A percentile compares a stretch with the other conserved stretches of the same genome.
Conservation (phyloP, 2,329 filamentous ascomycete genomes). For the Diaporthe aspalathi region DNA sequence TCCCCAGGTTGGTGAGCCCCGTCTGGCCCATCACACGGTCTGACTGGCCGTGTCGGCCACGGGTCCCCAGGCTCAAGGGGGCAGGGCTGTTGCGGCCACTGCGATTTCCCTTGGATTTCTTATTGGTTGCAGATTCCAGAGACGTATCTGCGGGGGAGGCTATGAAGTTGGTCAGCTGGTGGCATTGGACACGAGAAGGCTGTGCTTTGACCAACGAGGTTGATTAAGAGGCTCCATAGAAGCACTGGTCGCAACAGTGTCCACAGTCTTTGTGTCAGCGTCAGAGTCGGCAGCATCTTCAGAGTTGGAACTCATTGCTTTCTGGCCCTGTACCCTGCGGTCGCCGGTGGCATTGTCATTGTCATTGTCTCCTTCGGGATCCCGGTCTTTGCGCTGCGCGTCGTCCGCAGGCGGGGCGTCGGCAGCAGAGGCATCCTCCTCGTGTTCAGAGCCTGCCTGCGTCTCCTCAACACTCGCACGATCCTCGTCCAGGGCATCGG, state of each 20-base stretch:
- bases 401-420: neutral
- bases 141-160: slow-evolving; percentile 41
- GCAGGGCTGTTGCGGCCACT: slow-evolving; percentile 78
- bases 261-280: slow-evolving; percentile 34
- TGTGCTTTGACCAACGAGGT: slow-evolving; percentile 44
- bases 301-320: slow-evolving; percentile 32
- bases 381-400: neutral
- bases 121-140: slow-evolving; percentile 15
- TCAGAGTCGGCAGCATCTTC: slow-evolving; percentile 35
- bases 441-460: slow-evolving; percentile 31
- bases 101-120: slow-evolving; percentile 50
- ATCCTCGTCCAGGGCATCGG: slow-evolving; percentile 30
- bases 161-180: slow-evolving; percentile 21
- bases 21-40: slow-evolving; percentile 80
- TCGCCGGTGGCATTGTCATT: slow-evolving; percentile 1
- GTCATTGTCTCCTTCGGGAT: neutral
- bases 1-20: slow-evolving; percentile 90
- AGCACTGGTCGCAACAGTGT: slow-evolving; percentile 39
- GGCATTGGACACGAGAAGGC: neutral
- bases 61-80: slow-evolving; percentile 70
- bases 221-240: slow-evolving; percentile 40
- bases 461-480: slow-evolving; percentile 34
- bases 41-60: slow-evolving; percentile 79
- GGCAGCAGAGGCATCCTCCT: slow-evolving; percentile 8
- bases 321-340: slow-evolving; percentile 26